Base-by-base conservation (phyloP, 2,329 filamentous ascomycete genomes). In the Apiospora sp. region DNA sequence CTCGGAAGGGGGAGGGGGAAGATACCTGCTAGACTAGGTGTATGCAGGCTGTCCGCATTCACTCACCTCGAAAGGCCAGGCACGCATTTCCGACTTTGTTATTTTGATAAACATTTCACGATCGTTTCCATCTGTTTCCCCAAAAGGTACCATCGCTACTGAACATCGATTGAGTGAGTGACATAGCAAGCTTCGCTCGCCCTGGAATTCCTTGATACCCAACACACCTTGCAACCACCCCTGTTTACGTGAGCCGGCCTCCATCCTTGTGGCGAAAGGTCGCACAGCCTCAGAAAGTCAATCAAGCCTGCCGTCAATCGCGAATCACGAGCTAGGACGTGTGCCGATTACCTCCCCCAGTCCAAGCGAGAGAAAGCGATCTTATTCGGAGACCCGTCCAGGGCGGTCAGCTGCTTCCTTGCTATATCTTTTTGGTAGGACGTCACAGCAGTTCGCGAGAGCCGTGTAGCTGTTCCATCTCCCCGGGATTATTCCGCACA, bases 201-300 rank as follows among this genome's bases (percentile, higher is more conserved):
- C 58, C 58, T 64, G 34, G 58, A n/a, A n/a, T 64, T 64, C 58
- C 58, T 64, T n/a, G 34, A n/a, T 64, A 41, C 58, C 34, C 34
- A 64, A 64, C 19, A 27, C 24, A 64, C 54, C 54, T 61, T 37
- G 30, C 58, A 64, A 19, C 58, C 34, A 41, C 6, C 54, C 58
- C 58, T 64, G 58, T 64, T 19, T n/a, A 64, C 37, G 58, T 41
- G 58, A 64, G 58, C 58, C 58, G 58, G 58, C 30, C 34, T 41
- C 54, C 54, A 61, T 64, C 58, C 58, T 64, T 64, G 58, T 64
- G 58, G 58, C 58, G 34, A 64, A 37, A 37, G 58, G 58, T 64
- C 34, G 72, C 72, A 73, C 72, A 69, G 72, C 72, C 72, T 73
- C 72, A 71, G 72, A 73, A 64, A 69, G 46, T 71, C 72, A 73